Conservation (phyloP, 2,329 filamentous ascomycete genomes). For the Malbranchea zuffiana region DNA sequence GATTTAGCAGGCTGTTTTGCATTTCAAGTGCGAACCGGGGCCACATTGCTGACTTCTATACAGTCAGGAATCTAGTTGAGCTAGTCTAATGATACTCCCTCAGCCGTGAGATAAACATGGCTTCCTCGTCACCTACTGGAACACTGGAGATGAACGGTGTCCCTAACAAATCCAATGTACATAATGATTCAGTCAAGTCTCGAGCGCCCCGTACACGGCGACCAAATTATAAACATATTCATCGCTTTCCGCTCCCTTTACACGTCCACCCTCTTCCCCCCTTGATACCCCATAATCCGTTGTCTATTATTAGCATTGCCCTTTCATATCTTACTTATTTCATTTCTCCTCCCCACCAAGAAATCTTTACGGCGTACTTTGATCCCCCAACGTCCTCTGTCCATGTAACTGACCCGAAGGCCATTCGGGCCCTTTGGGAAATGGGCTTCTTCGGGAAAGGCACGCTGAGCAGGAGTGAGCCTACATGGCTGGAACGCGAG, state of each 20-base stretch:
- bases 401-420: constrained; percentile 64
- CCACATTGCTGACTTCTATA: not conserved
- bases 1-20: not conserved
- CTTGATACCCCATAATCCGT: constrained; percentile 83
- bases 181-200: not conserved
- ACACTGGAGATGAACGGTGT: not conserved
- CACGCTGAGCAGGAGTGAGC: constrained; percentile 83
- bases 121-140: not conserved
- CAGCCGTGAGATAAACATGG: too few species aligned
- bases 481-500: constrained; percentile 80
- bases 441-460: constrained; percentile 97
- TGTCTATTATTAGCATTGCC: constrained; percentile 72
- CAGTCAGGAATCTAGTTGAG: too few species aligned
- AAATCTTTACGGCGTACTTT: constrained; percentile 63
- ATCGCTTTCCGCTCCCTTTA: constrained; percentile 69
- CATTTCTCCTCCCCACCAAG: constrained; percentile 50
- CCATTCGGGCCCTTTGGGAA: constrained; percentile 79
- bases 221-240: constrained; percentile 61
- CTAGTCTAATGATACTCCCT: too few species aligned
- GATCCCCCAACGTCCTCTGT: constrained; percentile 72
- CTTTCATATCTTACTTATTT: constrained; percentile 67
- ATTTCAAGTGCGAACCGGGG: not conserved
- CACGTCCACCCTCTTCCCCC: constrained; percentile 72
- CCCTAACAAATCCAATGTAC: not conserved
- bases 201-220: constrained; percentile 28